Evolutionary conservation across 352 stramenopile genomes (phyloP), one percentile per base, ranked within the genome.

Genomic region (Globisporangium perplexum): DNA sequence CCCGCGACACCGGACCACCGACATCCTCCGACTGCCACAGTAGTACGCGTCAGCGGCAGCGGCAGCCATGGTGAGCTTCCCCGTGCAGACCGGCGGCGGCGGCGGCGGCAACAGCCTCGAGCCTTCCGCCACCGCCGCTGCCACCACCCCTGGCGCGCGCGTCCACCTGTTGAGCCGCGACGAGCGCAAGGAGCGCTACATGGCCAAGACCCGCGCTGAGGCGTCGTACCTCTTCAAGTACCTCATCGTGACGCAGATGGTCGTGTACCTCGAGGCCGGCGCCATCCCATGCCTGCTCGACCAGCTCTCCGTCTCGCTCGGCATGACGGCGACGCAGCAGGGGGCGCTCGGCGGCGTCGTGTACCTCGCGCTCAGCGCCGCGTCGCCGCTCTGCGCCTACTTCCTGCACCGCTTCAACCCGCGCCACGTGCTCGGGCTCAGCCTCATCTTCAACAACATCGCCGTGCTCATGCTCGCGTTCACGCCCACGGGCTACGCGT

Each of bases 211-310:
- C 23, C 77, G 83, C 41, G 63, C 69, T 28, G 77, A 93, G 65
- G 83, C 83, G 7, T 68, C 71, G 44, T 93, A 91, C 50, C 62
- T 92, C 47, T 93, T 93, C 69, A 92, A 93, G 69, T 93, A 90
- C 63, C 62, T 93, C 7, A 89, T 93, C 53, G 47, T 93, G 39
- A 87, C 83, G 47, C 83, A 93, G 60, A 79, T 93, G 38, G 69
- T 88, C 26, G 68, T 93, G 47, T 93, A 93, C 56, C 71, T 91
- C 42, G 83, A 93, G 55, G 81, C 83, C 14, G 83, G 83, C 52
- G 74, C 83, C 31, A 90, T 93, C 57, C 83, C 83, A 53, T 91
- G 78, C 57, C 60, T 93, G 28, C 63, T 93, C 51, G 80, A 91
- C 57, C 76, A 88, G 57, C 69, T 93, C 28, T 89, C 77, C 35